Conservation (phyloP, 805 yeast species). For the Candida anglica region DNA sequence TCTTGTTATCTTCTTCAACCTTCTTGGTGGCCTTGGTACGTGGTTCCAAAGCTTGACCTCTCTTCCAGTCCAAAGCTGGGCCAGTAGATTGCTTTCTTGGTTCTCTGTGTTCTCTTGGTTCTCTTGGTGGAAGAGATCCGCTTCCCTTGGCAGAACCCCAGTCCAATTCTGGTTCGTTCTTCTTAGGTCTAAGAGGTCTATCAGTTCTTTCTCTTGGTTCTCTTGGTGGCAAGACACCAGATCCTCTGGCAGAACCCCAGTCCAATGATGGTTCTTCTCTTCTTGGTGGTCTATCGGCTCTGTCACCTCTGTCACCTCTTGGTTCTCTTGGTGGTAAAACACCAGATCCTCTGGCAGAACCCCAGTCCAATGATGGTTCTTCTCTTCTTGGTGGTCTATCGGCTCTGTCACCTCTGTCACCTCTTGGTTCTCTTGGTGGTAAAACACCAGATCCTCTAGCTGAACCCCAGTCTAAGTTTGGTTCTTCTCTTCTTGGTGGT, state of each 20-base stretch:
- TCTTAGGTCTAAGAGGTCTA: conserved; percentile 22
- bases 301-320: conserved; percentile 12
- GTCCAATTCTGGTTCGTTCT: conserved; percentile 37
- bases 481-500: conserved; percentile 31
- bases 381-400: conserved; percentile 35
- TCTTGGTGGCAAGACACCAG: conserved; percentile 16
- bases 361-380: conserved; percentile 63
- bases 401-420: conserved; percentile 21
- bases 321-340: conserved; percentile 35
- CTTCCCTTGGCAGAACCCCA: conserved; percentile 37
- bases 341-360: conserved; percentile 39
- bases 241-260: conserved; percentile 48
- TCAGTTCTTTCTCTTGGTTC: conserved; percentile 16
- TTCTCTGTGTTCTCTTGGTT: conserved; percentile 16
- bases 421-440: conserved; percentile 33
- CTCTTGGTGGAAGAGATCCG: conserved; percentile 31
- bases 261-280: conserved; percentile 57
- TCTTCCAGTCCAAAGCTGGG: conserved; percentile 34
- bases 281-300: conserved; percentile 24
- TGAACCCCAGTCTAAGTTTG: conserved; percentile 48
- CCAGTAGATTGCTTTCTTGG: conserved; percentile 16
- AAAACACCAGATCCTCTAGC: conserved; percentile 27
- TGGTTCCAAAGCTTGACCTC: conserved; percentile 30
- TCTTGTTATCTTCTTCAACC: conserved; percentile 16
- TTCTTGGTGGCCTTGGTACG: conserved; percentile 7